These are phyloP conservation scores for Plasmodium coatneyi DNA, from an alignment of 169 alveolate species.

Conservation along the genomic window DNA sequence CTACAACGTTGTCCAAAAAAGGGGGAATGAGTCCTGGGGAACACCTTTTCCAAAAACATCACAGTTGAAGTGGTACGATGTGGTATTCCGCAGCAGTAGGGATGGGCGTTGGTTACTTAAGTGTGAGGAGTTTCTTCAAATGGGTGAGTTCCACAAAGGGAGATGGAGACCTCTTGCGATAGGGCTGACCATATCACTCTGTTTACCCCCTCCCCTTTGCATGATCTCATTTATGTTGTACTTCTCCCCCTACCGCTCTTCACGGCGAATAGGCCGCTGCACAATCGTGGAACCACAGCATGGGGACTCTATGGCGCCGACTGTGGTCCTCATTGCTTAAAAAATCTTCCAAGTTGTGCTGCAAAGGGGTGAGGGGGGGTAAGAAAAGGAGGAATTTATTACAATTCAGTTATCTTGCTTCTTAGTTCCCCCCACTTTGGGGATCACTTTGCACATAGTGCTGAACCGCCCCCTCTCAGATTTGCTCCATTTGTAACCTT, in stretches of 20 bases:
- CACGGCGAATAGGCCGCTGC: constrained; percentile 20
- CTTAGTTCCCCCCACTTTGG: background rate
- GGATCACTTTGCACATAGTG: background rate
- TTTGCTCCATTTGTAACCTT: too few relatives aligned
- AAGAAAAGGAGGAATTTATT: background rate
- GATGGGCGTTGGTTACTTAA: too few relatives aligned
- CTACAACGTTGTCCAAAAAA: background rate
- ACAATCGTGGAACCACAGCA: constrained; percentile 47
- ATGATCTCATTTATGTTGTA: too few relatives aligned
- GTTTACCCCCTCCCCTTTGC: background rate
- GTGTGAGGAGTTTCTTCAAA: background rate
- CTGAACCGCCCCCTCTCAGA: too few relatives aligned
- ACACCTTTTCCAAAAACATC: background rate
- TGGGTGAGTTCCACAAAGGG: constrained; percentile 11
- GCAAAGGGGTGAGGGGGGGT: background rate
- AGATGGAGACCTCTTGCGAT: background rate
- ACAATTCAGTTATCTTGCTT: background rate
- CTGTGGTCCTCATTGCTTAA: background rate
- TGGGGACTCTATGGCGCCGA: constrained; percentile 24
- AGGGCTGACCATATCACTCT: background rate
- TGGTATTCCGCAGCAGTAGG: background rate
- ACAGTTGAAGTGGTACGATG: background rate
- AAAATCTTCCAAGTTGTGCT: constrained; percentile 14
- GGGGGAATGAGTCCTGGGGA: background rate
- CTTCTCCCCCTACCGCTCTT: background rate